Base-by-base conservation (phyloP, 371 early-diverging fungal genomes). In the Mycotypha africana region DNA sequence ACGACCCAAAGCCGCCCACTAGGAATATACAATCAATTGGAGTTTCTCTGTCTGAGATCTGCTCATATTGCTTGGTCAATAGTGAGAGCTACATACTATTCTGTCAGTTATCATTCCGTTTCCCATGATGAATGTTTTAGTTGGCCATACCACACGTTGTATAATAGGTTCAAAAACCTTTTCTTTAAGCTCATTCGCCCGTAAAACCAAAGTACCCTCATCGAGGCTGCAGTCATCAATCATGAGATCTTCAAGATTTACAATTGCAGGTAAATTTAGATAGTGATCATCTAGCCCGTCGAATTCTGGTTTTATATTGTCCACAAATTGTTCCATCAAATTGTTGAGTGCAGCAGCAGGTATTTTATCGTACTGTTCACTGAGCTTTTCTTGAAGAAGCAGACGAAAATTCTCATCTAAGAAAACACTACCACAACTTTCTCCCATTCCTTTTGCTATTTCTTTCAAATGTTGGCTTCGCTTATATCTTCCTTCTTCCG, bases 391-490 rank as follows among this genome's bases (percentile, higher is more conserved):
- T 23, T 61, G 44, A 44, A 79, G 35, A 30, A 74, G 60, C 7
- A 51, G 43, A 4, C 49, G 58, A 51, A 77, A 74, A 15, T 65
- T 56, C 4, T 70, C 47, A 53, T 79, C 80, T 47, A 79, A 41
- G 42, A 77, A 79, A 20, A 74, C 64, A 26, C 76, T 75, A 6
- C 80, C 80, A 24, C 80, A 79, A 14, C 74, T 70, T 23, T 74
- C 76, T n/a, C 80, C 77, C n/a, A 71, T 63, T n/a, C 80, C 80
- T 42, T 76, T 71, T 30, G 80, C 76, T 17, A 76, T 60, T 47
- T 79, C 78, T 20, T 72, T 71, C 8, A 79, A 54, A 16, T 65
- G 50, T 15, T 70, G 49, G 14, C 42, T 50, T 42, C 37, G 49
- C 34, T 60, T 47, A n/a, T n/a, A n/a, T n/a, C n/a, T n/a, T 26